phyloP scores from a whole-genome alignment of 1,284 basidiomycete species.

The Wolfiporia cocos region DNA sequence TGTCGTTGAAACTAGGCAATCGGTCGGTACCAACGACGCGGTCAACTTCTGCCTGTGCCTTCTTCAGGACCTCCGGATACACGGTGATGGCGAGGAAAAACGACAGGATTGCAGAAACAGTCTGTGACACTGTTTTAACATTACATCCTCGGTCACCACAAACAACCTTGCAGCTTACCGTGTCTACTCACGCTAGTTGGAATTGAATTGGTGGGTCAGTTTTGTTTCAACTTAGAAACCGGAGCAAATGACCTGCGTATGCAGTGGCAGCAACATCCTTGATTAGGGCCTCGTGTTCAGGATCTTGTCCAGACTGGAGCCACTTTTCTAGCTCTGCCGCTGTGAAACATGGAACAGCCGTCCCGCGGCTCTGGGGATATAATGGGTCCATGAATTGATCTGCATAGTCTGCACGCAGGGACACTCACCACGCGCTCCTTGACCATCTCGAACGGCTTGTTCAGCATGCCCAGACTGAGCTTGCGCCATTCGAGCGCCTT shows the following conservation, averaged over 20 bases:
- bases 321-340: slow-evolving; percentile 11
- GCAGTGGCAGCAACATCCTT: slow-evolving; percentile 18
- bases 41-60: slow-evolving; percentile 28
- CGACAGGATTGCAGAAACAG: slow-evolving; percentile 16
- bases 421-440: slow-evolving; percentile 19
- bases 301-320: slow-evolving; percentile 7
- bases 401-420: not conserved
- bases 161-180: slow-evolving; percentile 10
- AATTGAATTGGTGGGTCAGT: not conserved
- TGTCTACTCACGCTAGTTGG: slow-evolving; percentile 19
- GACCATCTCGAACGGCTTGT: slow-evolving; percentile 20
- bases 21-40: slow-evolving; percentile 21
- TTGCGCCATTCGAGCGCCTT: slow-evolving; percentile 14
- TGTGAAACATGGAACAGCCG: slow-evolving; percentile 13
- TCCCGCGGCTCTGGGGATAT: slow-evolving; percentile 13
- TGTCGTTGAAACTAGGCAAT: slow-evolving; percentile 27
- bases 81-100: slow-evolving; percentile 19
- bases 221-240: not conserved
- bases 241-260: slow-evolving; percentile 15
- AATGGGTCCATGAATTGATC: not conserved
- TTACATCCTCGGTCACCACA: not conserved
- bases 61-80: slow-evolving; percentile 20
- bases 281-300: slow-evolving; percentile 12
- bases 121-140: slow-evolving; percentile 9
- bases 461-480: slow-evolving; percentile 14